These are phyloP conservation scores for Claviceps quebecensis DNA, from an alignment of 2,329 filamentous ascomycete genomes.

Conservation along the genomic window DNA sequence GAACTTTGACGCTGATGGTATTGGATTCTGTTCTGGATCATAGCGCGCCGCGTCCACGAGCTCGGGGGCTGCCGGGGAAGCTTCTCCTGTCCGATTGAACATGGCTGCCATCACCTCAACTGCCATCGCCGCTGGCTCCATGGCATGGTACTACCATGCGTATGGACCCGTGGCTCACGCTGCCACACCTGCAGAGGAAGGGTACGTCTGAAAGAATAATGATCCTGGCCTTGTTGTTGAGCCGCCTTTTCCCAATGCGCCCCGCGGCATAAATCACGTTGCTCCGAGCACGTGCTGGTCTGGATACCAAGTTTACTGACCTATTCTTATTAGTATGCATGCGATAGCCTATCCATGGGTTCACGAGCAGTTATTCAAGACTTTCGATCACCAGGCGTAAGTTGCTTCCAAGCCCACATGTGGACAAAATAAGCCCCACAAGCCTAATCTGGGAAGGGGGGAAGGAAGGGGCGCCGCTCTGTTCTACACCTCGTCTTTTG, in stretches of 20 bases:
- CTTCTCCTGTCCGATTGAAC: conserved; percentile 68
- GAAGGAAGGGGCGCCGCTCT: not conserved
- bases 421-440: not conserved
- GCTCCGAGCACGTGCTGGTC: conserved; percentile 5
- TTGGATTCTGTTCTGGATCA: conserved; percentile 4
- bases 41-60: conserved; percentile 59
- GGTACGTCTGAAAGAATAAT: conserved; percentile 49
- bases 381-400: conserved; percentile 94
- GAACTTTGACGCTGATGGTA: conserved; percentile 24
- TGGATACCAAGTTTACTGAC: conserved; percentile 16
- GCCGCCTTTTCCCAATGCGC: not conserved
- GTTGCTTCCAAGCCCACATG: conserved; percentile 17
- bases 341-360: conserved; percentile 90
- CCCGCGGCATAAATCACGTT: conserved; percentile 21
- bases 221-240: not conserved
- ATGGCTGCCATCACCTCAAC: conserved; percentile 78
- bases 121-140: conserved; percentile 71
- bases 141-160: conserved; percentile 95
- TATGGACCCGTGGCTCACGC: conserved; percentile 82
- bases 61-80: conserved; percentile 55
- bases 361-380: conserved; percentile 82
- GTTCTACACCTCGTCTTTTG: not conserved
- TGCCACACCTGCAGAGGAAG: conserved; percentile 90
- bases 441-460: too few species aligned
- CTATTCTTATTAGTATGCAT: conserved; percentile 55